Base-by-base conservation (phyloP, 805 yeast genomes). In the Starmera dryadoides region DNA sequence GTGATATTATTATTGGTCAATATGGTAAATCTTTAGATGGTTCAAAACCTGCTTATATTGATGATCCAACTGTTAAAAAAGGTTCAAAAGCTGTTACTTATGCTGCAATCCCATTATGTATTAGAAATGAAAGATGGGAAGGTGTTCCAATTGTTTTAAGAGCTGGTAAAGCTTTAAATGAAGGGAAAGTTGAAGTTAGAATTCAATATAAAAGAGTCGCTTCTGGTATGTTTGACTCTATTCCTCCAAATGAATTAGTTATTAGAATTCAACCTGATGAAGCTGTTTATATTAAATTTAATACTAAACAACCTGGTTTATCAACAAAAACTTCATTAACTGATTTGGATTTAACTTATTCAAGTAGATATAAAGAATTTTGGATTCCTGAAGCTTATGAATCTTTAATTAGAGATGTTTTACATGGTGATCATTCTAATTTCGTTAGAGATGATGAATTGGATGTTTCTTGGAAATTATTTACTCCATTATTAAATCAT, bases 381-480 rank as follows among this genome's bases (percentile, higher is more conserved):
- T 84, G 93, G 81, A 89, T 93, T 55, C 98, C 98, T 34, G 96
- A 91, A 70, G 98, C 98, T 32, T 93, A 93, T 63, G 98, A 93
- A 69, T 84, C 96, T 1, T 77, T 93, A 52, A 86, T 93, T 53
- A 79, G 94, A 63, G 98, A 93, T 63, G 85, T 91, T 46, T 64
- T 83, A 58, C 74, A 77, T 50, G 98, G 94, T 41, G 95, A 89
- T 64, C 98, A 93, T 66, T 85, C 98, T 38, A 91, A 91, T 69
- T 93, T 93, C 60, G 98, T 93, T 26, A 82, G 98, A 68, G 97
- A 91, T 59, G 98, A 93, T 60, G 98, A 93, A 69, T 75, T 93
- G 58, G 97, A 89, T 41, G 79, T 82, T 42, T 82, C 94, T 44
- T 93, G 98, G 98, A 73, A 73, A 50, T 68, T 93, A 42, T 93